Conservation (phyloP, 2,329 filamentous ascomycete species). For the Diaporthe sp. region DNA sequence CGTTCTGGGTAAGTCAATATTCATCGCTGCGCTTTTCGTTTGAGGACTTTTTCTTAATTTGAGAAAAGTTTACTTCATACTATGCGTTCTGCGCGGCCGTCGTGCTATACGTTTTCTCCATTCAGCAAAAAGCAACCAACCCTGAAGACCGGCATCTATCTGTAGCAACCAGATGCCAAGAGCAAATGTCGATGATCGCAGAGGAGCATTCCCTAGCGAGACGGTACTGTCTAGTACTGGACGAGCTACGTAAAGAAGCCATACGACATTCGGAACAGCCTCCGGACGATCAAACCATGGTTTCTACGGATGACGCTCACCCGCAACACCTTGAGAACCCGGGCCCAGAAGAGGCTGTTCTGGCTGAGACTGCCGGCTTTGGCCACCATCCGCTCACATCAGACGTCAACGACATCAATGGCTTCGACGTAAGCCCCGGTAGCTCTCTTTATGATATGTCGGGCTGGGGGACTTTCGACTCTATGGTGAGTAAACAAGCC, state of each 20-base stretch:
- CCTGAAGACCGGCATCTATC: constrained; percentile 48
- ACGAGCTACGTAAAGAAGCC: constrained; percentile 48
- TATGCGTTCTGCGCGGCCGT: constrained; percentile 61
- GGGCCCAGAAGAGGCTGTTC: background rate
- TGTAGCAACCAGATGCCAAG: constrained; percentile 57
- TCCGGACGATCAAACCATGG: background rate
- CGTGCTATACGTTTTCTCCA: constrained; percentile 60
- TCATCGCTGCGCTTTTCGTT: background rate
- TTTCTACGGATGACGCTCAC: background rate
- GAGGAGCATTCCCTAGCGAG: constrained; percentile 55
- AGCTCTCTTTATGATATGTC: constrained; percentile 40
- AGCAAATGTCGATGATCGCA: constrained; percentile 55
- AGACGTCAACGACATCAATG: background rate
- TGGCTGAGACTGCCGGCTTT: background rate
- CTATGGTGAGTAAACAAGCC: constrained; percentile 28
- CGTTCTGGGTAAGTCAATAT: constrained; percentile 55
- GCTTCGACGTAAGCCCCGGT: constrained; percentile 33
- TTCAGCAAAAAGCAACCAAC: constrained; percentile 52
- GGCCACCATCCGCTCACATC: background rate
- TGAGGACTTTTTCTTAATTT: background rate
- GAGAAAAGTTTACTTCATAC: constrained; percentile 55
- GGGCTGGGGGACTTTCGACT: constrained; percentile 41
- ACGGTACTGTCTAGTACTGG: constrained; percentile 58
- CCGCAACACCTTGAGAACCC: background rate
- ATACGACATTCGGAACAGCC: background rate